Base-by-base conservation (phyloP, 768 basidiomycete genomes). In the Fomitopsis pulvina region DNA sequence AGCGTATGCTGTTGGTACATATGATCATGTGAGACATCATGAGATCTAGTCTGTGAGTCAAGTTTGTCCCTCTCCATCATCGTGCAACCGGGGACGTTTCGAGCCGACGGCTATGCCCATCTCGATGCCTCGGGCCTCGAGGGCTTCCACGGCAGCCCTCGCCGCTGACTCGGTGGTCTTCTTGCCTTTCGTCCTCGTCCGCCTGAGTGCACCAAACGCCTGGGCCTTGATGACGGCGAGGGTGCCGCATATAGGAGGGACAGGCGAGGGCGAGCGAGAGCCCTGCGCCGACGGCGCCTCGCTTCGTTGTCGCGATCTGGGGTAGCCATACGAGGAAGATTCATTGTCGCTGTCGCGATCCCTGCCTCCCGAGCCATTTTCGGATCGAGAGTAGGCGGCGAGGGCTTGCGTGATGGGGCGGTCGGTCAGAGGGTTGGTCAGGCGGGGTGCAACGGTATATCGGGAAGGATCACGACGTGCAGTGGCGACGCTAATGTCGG, bases 211-310 rank as follows among this genome's bases (percentile, higher is more conserved):
- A 27, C 89, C 90, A 63, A 92, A 92, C 32, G 90, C 84, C 63
- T 92, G 88, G 38, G 89, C 89, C 69, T 92, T 92, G 69, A 92
- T 90, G 50, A 92, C 88, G 47, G 90, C 89, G 41, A 92, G 78
- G 26, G 90, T 92, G 22, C 86, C 85, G 44, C 85, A 88, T 61
- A 89, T 72, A 24, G 71, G 71, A 47, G 60, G 63, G 37, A 65
- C 63, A 16, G 76, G 74, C 42, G 77, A 76, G 42, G 71, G 76
- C 30, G 76, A 77, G 30, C 70, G 68, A 24, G 70, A 71, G 3
- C 67, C 18, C 70, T 66, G 76, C 63, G 52, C 63, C 60, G 52
- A 59, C 41, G 38, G 75, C 74, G 50, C 50, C 37, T 39, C 48
- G 21, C 52, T 53, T 22, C 59, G 56, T n/a, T 44, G 48, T 29